These are phyloP conservation scores for Leishmania mexicana DNA, from an alignment of 208 protist genomes.

Conservation along the genomic window DNA sequence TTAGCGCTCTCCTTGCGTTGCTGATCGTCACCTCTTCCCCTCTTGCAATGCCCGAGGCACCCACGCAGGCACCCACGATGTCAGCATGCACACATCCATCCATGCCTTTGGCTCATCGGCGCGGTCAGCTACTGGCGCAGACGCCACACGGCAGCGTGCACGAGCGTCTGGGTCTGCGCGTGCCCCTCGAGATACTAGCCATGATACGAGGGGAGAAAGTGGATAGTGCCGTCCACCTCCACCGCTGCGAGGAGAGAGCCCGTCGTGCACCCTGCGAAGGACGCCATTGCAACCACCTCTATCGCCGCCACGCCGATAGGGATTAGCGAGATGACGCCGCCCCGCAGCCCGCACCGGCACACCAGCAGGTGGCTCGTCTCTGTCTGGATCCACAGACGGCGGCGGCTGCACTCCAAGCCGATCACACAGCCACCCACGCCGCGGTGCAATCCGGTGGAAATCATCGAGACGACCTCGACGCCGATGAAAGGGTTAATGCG, in stretches of 20 bases:
- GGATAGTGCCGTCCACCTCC: conserved; percentile 58
- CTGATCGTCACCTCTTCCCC: neutral
- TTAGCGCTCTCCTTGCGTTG: neutral
- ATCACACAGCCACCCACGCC: conserved; percentile 71
- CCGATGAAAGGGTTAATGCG: conserved; percentile 64
- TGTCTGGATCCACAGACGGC: conserved; percentile 64
- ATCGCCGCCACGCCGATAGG: conserved; percentile 70
- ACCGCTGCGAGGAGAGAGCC: conserved; percentile 74
- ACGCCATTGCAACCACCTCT: conserved; percentile 41
- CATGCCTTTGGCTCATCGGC: neutral
- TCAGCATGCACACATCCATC: neutral
- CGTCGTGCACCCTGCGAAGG: conserved; percentile 51
- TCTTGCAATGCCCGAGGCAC: neutral
- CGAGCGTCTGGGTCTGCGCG: neutral
- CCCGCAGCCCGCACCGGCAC: conserved; percentile 56
- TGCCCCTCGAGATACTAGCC: conserved; percentile 9
- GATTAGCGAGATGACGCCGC: conserved; percentile 47
- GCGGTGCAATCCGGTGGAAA: conserved; percentile 68
- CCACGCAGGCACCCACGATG: neutral
- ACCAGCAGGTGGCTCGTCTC: conserved; percentile 83
- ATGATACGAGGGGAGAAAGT: conserved; percentile 79
- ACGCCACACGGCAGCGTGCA: neutral
- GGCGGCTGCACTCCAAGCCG: conserved; percentile 52
- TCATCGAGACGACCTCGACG: conserved; percentile 60
- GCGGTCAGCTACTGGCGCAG: neutral